Conservation (phyloP, 805 yeast species). For the Ogataea allantospora region DNA sequence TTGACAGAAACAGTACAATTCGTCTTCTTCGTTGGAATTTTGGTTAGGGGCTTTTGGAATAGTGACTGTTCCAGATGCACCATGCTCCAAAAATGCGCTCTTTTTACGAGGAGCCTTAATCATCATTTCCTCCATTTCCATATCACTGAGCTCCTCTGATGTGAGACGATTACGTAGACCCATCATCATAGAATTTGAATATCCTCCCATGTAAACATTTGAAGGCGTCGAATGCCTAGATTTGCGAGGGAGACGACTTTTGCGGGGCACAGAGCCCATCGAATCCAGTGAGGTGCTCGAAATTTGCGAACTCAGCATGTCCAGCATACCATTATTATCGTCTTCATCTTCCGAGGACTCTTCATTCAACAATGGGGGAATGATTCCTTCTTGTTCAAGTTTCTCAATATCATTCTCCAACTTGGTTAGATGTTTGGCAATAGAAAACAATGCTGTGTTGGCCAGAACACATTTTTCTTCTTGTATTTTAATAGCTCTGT, state of each 20-base stretch:
- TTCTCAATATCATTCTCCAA: conserved; percentile 74
- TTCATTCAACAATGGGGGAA: conserved; percentile 49
- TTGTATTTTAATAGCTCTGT: conserved; percentile 59
- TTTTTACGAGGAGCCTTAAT: conserved; percentile 17
- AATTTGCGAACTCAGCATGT: conserved; percentile 21
- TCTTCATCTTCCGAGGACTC: conserved; percentile 21
- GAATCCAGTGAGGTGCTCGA: conserved; percentile 23
- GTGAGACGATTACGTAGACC: conserved; percentile 19
- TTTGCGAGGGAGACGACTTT: conserved; percentile 14
- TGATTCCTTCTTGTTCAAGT: conserved; percentile 76
- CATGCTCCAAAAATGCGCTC: conserved; percentile 23
- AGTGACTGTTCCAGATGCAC: conserved; percentile 29
- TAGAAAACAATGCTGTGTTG: conserved; percentile 76
- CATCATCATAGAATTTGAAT: conserved; percentile 3
- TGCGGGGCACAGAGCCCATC: conserved; percentile 11
- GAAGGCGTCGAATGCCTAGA: conserved; percentile 25
- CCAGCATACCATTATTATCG: conserved; percentile 13
- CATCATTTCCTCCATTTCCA: conserved; percentile 20
- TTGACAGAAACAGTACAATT: conserved; percentile 85
- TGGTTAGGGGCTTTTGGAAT: conserved; percentile 22
- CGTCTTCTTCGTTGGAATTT: conserved; percentile 59
- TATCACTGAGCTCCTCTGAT: conserved; percentile 22
- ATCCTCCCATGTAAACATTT: conserved; percentile 5
- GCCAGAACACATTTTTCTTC: conserved; percentile 76
- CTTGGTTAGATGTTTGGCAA: conserved; percentile 69